These are phyloP conservation scores for Golubevia pallescens DNA, from an alignment of 1,284 basidiomycete genomes.

Conservation along the genomic window DNA sequence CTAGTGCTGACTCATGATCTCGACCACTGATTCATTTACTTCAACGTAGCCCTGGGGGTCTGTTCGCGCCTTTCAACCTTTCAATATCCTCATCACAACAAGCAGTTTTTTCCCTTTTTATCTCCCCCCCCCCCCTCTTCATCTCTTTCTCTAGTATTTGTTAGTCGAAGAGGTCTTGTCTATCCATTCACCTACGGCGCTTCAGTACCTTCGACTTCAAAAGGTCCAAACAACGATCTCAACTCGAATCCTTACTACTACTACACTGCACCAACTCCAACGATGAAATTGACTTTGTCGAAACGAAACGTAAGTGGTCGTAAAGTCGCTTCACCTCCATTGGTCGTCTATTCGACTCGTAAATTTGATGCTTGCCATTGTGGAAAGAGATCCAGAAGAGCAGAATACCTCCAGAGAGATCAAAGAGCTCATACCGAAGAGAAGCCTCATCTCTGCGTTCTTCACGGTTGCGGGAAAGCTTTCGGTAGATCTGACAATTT, in stretches of 20 bases:
- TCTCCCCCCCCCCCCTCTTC: too few relatives aligned
- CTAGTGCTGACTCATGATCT: too few relatives aligned
- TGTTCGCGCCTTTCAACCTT: too few relatives aligned
- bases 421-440: slow-evolving; percentile 60
- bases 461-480: slow-evolving; percentile 53
- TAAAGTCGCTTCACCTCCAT: slow-evolving; percentile 24
- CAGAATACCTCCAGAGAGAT: slow-evolving; percentile 63
- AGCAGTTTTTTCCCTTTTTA: too few relatives aligned
- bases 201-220: slow-evolving; percentile 19
- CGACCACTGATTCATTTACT: too few relatives aligned
- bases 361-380: slow-evolving; percentile 61
- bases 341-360: slow-evolving; percentile 57
- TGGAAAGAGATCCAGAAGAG: slow-evolving; percentile 59
- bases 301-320: slow-evolving; percentile 3
- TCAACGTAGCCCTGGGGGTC: too few relatives aligned
- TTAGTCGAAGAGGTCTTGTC: too few relatives aligned
- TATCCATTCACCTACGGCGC: slow-evolving; percentile 23
- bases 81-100: too few relatives aligned
- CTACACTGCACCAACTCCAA: slow-evolving; percentile 14
- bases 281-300: slow-evolving; percentile 19
- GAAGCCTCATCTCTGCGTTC: slow-evolving; percentile 55
- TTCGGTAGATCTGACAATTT: slow-evolving; percentile 62
- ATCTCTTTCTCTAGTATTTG: too few relatives aligned
- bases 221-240: background rate
- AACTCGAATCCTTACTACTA: slow-evolving; percentile 9